phyloP scores from a whole-genome alignment of 305 asterid species.

The Striga hermonthica region DNA sequence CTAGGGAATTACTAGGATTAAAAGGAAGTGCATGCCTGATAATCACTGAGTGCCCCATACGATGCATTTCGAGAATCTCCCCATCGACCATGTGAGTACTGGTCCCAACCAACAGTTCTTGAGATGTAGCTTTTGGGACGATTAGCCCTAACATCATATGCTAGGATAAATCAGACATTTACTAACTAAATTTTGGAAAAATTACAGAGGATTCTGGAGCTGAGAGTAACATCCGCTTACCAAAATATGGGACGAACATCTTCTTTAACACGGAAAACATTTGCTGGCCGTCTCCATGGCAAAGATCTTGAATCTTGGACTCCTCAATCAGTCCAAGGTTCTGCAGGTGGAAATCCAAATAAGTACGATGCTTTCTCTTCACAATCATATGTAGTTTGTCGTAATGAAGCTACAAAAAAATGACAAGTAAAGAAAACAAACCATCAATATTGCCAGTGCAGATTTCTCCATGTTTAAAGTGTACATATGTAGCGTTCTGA shows the following conservation, averaged over 20 bases:
- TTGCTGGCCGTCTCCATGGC: slow-evolving; percentile 97
- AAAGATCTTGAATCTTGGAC: slow-evolving; percentile 70
- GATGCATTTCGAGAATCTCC: slow-evolving; percentile 85
- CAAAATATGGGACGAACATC: slow-evolving; percentile 96
- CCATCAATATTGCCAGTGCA: slow-evolving; percentile 91
- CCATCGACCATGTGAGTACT: slow-evolving; percentile 95
- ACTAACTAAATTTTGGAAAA: slow-evolving; percentile 22
- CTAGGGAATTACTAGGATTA: not conserved
- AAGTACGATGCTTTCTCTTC: slow-evolving; percentile 26
- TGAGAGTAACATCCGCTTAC: slow-evolving; percentile 40
- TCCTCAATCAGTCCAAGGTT: slow-evolving; percentile 93
- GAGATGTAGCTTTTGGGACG: slow-evolving; percentile 98
- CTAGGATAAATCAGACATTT: slow-evolving; percentile 30
- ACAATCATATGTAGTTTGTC: slow-evolving; percentile 18
- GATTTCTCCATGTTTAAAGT: slow-evolving; percentile 96
- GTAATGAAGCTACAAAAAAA: slow-evolving; percentile 24
- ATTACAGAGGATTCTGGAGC: slow-evolving; percentile 9
- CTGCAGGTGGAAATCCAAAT: slow-evolving; percentile 44
- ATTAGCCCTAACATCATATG: slow-evolving; percentile 66
- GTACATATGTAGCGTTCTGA: slow-evolving; percentile 80
- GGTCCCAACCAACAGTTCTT: slow-evolving; percentile 92
- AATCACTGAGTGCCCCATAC: slow-evolving; percentile 84
- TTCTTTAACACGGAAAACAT: slow-evolving; percentile 72
- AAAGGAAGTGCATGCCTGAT: slow-evolving; percentile 55
- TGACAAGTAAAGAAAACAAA: slow-evolving; percentile 36